A percentile compares a stretch with the other conserved stretches of the same genome.
phyloP scores from a whole-genome alignment of 2,329 filamentous ascomycete genomes.

The Pyrenochaeta sp. region DNA sequence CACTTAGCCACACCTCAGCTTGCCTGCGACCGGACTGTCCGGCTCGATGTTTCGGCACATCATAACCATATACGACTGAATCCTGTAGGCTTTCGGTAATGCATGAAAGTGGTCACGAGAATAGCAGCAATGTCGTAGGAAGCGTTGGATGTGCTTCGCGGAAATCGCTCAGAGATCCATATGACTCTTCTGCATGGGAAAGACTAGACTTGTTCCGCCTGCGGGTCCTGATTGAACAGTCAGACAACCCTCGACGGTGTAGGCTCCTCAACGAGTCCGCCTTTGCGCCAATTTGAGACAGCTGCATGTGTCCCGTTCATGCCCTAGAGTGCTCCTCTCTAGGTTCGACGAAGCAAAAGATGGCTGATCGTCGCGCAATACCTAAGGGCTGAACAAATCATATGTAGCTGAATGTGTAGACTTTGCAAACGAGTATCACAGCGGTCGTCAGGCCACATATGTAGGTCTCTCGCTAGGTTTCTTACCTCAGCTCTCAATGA shows the following conservation, averaged over 20 bases:
- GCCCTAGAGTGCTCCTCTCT: constrained; percentile 25
- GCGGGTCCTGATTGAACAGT: constrained; percentile 41
- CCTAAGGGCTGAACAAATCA: constrained; percentile 19
- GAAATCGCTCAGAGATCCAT: constrained; percentile 32
- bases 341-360: constrained; percentile 17
- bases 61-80: constrained; percentile 19
- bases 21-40: constrained; percentile 34
- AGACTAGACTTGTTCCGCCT: constrained; percentile 30
- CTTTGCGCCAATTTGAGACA: constrained; percentile 29
- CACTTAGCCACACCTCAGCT: constrained; percentile 46
- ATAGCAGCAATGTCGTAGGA: constrained; percentile 28
- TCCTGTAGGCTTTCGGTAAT: constrained; percentile 25
- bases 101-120: constrained; percentile 39
- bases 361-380: constrained; percentile 25
- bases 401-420: constrained; percentile 25
- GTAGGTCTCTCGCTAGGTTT: constrained; percentile 29
- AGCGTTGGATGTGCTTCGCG: constrained; percentile 32
- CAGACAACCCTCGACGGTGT: constrained; percentile 24
- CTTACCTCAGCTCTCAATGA: constrained; percentile 35
- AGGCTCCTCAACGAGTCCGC: constrained; percentile 32
- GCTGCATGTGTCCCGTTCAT: constrained; percentile 36
- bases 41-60: constrained; percentile 22
- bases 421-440: constrained; percentile 22
- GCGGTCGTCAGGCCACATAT: constrained; percentile 14
- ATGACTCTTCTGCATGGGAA: constrained; percentile 43